phyloP scores from a whole-genome alignment of 345 rosid species.

The Gossypium arboreum region DNA sequence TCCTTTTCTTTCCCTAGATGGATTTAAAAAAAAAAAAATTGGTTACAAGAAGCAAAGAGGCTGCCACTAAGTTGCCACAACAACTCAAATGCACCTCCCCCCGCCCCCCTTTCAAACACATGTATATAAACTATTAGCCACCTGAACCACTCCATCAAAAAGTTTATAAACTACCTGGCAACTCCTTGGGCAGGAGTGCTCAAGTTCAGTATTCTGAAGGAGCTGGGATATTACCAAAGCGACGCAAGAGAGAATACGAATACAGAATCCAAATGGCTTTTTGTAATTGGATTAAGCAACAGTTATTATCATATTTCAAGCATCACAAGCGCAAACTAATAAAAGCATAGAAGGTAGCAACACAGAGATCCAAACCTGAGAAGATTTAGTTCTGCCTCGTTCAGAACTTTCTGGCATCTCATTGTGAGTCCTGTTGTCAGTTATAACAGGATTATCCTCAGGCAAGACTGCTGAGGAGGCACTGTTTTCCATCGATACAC shows the following conservation, averaged over 20 bases:
- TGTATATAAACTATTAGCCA: not conserved
- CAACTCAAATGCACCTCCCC: not conserved
- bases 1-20: slow-evolving; percentile 5
- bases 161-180: not conserved
- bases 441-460: slow-evolving; percentile 26
- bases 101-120: not conserved
- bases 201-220: not conserved
- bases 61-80: not conserved
- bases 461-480: slow-evolving; percentile 33
- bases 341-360: not conserved
- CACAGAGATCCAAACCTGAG: slow-evolving; percentile 50
- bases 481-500: slow-evolving; percentile 48
- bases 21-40: not conserved
- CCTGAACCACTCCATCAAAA: not conserved
- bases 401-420: slow-evolving; percentile 49
- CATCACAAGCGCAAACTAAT: not conserved
- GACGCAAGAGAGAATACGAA: not conserved
- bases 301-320: not conserved
- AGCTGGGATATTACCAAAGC: not conserved
- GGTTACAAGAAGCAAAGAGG: not conserved
- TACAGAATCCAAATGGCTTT: not conserved
- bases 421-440: slow-evolving; percentile 25
- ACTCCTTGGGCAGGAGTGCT: not conserved
- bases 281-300: not conserved
- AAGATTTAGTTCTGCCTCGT: slow-evolving; percentile 38